Conservation (phyloP, 805 yeast genomes). For the Yarrowia hollandica region DNA sequence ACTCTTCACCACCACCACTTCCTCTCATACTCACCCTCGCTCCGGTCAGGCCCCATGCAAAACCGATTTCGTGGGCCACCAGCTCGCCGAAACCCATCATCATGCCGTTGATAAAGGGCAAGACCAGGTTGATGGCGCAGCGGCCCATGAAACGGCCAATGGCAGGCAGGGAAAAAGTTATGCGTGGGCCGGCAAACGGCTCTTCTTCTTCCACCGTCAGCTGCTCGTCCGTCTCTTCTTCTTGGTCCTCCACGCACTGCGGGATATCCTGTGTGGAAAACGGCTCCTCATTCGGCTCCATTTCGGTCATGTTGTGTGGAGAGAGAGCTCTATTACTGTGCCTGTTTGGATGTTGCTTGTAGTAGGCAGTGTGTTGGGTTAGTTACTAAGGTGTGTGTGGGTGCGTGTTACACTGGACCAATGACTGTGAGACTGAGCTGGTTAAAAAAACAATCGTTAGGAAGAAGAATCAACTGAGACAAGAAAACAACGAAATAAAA, state of each 20-base stretch:
- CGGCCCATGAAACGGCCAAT: slow-evolving; percentile 9
- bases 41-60: slow-evolving; percentile 71
- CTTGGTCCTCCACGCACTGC: slow-evolving; percentile 14
- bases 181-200: slow-evolving; percentile 5
- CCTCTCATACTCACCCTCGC: slow-evolving; percentile 51
- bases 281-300: slow-evolving; percentile 18
- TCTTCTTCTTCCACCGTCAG: neutral
- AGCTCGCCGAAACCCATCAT: slow-evolving; percentile 97
- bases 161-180: slow-evolving; percentile 12
- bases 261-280: slow-evolving; percentile 15
- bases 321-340: too few relatives aligned
- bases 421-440: neutral
- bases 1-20: neutral
- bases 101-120: slow-evolving; percentile 90
- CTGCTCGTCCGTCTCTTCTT: slow-evolving; percentile 12
- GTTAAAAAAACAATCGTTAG: neutral
- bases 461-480: too few relatives aligned
- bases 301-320: slow-evolving; percentile 11
- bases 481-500: too few relatives aligned
- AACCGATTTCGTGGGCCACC: slow-evolving; percentile 88
- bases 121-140: slow-evolving; percentile 63
- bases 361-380: neutral
- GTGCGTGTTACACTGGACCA: too few relatives aligned
- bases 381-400: too few relatives aligned
- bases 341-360: neutral